Evolutionary conservation across 495 filamentous ascomycete species (phyloP), one percentile per base, ranked within the genome.

Genomic region (Evansstolkia leycettana): DNA sequence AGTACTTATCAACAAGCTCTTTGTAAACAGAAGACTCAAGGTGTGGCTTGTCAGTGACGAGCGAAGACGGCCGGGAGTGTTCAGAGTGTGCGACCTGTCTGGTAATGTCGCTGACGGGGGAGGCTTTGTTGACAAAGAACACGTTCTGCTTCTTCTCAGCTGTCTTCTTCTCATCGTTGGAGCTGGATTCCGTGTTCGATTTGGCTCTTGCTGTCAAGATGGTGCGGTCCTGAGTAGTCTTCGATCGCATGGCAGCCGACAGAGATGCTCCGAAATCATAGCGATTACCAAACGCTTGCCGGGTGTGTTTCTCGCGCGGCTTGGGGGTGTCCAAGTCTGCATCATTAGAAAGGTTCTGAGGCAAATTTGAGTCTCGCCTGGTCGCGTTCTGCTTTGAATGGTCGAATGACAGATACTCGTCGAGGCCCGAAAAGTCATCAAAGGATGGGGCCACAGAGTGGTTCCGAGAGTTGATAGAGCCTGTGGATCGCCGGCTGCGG

Each of bases 1-100:
- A 98, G 64, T 93, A 98, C 61, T 92, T 93, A 67, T 93, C 83
- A 49, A 98, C 75, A 38, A 98, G 69, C 57, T 98, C 90, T 52
- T 86, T 78, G 58, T 96, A 95, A 34, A 84, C 82, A 26, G 80
- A 73, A 16, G 89, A 92, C 16, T 87, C 70, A 42, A 89, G 65
- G 28, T 73, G 68, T 15, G 79, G 81, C 47, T 83, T 79, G 51
- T 72, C 67, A 31, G 69, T 62, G 7, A 62, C 54, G 31, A 75
- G 49, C 16, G 66, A 57, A 51, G 64, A 61, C 19, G 72, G 68
- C 36, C 67, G 62, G 31, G 52, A 29, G 14, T n/a, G 39, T 35
- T 46, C 48, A 20, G 41, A 31, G 19, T 39, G 41, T 31, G 35
- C 32, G 34, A 31, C 41, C 18, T 38, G 30, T 35, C 33, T 38